Evolutionary conservation across 2,329 filamentous ascomycete genomes (phyloP).

Genomic region (Neurospora sp.): DNA sequence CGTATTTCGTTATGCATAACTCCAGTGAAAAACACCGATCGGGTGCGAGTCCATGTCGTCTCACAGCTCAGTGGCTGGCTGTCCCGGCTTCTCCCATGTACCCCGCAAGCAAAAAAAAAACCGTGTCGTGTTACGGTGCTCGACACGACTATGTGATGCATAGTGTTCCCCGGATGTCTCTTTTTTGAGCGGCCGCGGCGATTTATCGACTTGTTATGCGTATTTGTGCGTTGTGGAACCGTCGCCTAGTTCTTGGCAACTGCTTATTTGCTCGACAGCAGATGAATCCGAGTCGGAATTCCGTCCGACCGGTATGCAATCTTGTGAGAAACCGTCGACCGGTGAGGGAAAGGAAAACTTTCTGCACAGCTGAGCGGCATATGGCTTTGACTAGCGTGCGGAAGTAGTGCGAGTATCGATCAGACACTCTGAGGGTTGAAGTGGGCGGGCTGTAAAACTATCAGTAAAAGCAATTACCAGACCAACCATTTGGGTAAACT

Average conservation of each 20-base stretch:
- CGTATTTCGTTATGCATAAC: background rate
- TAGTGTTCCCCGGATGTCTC: background rate
- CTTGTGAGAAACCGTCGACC: background rate
- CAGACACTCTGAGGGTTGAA: constrained; percentile 48
- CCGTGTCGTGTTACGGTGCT: background rate
- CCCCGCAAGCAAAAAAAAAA: background rate
- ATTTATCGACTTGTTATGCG: background rate
- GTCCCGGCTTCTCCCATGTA: background rate
- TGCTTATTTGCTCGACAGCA: background rate
- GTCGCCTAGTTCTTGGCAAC: background rate
- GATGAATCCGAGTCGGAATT: background rate
- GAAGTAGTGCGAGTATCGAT: background rate
- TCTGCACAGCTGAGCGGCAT: background rate
- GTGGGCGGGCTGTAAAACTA: constrained; percentile 35
- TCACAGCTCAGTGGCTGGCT: background rate
- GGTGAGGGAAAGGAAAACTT: background rate
- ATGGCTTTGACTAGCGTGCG: background rate
- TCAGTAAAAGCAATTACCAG: constrained; percentile 7
- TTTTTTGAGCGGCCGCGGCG: background rate
- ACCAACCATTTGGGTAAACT: constrained; percentile 30
- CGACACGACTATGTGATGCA: background rate
- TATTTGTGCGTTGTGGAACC: background rate
- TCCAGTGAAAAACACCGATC: background rate
- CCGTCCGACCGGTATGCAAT: background rate
- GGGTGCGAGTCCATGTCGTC: background rate